A percentile compares a stretch with the other conserved stretches of the same genome.
These are phyloP conservation scores for Pythium plurisporium DNA, from an alignment of 352 stramenopile genomes.

Conservation along the genomic window DNA sequence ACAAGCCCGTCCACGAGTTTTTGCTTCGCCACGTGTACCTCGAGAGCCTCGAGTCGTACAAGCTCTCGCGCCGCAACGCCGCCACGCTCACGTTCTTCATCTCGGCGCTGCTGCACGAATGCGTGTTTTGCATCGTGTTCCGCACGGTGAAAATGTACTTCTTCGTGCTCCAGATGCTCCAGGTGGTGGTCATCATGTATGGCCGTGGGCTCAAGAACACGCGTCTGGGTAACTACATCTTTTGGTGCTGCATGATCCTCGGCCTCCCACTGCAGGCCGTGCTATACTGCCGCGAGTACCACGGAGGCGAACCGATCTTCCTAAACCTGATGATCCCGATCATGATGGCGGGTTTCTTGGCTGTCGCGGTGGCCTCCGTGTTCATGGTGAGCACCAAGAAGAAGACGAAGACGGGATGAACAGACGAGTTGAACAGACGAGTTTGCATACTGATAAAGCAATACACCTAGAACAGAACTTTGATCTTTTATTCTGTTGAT, in stretches of 20 bases:
- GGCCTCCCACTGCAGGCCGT: conserved; percentile 65
- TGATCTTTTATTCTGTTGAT: not conserved
- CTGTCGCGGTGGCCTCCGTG: conserved; percentile 42
- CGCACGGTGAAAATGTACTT: conserved; percentile 91
- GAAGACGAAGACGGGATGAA: conserved; percentile 21
- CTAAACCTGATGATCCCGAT: conserved; percentile 74
- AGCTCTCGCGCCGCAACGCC: conserved; percentile 63
- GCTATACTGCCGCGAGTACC: conserved; percentile 80
- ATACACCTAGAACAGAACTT: not conserved
- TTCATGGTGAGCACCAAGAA: conserved; percentile 33
- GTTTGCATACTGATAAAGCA: no score
- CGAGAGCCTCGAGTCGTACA: conserved; percentile 70
- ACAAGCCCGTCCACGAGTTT: conserved; percentile 97
- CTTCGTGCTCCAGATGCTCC: conserved; percentile 93
- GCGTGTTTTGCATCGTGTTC: conserved; percentile 94
- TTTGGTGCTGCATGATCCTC: conserved; percentile 78
- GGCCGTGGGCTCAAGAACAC: conserved; percentile 67
- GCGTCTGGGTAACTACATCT: conserved; percentile 72
- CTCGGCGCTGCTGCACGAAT: conserved; percentile 94
- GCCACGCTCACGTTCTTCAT: conserved; percentile 92
- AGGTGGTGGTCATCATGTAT: conserved; percentile 90
- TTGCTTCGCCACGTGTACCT: conserved; percentile 84
- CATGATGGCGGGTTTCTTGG: conserved; percentile 60
- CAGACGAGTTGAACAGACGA: no score
- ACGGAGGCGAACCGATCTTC: conserved; percentile 74